These are phyloP conservation scores for Plectosphaerella plurivora DNA, from an alignment of 2,329 filamentous ascomycete species.

Conservation along the genomic window DNA sequence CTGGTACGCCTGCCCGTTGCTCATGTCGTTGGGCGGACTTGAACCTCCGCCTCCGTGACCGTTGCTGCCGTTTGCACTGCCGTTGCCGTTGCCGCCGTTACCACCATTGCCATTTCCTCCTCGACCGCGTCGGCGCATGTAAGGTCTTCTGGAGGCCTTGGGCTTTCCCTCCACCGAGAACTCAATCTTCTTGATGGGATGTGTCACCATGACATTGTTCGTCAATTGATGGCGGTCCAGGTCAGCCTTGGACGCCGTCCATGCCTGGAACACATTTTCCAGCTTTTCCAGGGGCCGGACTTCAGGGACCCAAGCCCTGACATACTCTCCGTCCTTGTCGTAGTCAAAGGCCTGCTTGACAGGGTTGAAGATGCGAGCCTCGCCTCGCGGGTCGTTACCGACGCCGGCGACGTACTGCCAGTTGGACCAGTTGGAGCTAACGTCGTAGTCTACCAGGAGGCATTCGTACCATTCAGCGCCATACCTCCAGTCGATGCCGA, in stretches of 20 bases:
- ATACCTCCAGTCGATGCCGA: constrained; percentile 73
- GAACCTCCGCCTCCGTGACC: not conserved
- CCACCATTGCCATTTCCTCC: constrained; percentile 4
- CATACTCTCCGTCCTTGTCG: constrained; percentile 64
- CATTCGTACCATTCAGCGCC: constrained; percentile 82
- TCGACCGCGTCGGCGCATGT: constrained; percentile 20
- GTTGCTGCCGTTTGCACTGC: not conserved
- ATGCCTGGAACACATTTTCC: constrained; percentile 65
- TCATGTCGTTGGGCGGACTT: not conserved
- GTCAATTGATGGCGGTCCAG: constrained; percentile 52
- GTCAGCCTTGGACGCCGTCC: constrained; percentile 56
- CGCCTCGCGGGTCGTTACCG: constrained; percentile 71
- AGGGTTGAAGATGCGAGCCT: constrained; percentile 73
- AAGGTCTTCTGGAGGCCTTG: constrained; percentile 26
- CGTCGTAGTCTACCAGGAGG: constrained; percentile 71
- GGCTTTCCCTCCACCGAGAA: constrained; percentile 54
- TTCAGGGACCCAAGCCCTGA: constrained; percentile 71
- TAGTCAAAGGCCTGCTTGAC: constrained; percentile 79
- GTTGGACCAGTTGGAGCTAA: constrained; percentile 73
- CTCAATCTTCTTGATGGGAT: constrained; percentile 61
- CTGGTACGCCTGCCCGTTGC: not conserved
- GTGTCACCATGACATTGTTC: constrained; percentile 60
- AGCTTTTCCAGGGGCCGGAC: constrained; percentile 47
- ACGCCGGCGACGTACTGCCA: constrained; percentile 81
- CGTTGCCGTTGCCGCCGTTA: constrained; percentile 1